phyloP scores from a whole-genome alignment of 139 green algal species.

The Nannochloris sp. region DNA sequence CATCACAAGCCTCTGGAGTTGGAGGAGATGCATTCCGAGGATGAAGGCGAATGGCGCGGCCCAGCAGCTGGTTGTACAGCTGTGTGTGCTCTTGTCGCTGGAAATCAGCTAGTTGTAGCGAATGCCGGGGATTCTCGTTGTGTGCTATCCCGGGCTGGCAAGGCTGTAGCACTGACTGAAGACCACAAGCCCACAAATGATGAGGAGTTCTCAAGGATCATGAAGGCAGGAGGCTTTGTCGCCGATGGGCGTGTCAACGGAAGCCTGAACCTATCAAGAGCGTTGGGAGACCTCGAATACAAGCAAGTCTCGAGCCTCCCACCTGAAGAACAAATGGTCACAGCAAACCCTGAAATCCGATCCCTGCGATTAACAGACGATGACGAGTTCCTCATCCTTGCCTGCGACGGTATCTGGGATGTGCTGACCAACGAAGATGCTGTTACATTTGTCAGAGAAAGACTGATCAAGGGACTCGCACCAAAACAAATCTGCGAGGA shows the following conservation, averaged over 20 bases:
- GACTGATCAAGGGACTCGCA: constrained; percentile 29
- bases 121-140: constrained; percentile 50
- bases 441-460: constrained; percentile 57
- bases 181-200: constrained; percentile 61
- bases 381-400: constrained; percentile 68
- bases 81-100: constrained; percentile 28
- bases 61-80: constrained; percentile 49
- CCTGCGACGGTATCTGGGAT: constrained; percentile 80
- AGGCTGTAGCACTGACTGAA: constrained; percentile 37
- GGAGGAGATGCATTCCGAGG: constrained; percentile 6
- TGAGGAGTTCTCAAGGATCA: constrained; percentile 43
- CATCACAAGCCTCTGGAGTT: constrained; percentile 7
- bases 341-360: constrained; percentile 52
- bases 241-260: constrained; percentile 68
- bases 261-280: constrained; percentile 66
- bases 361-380: constrained; percentile 25
- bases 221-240: constrained; percentile 53
- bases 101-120: constrained; percentile 34
- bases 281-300: constrained; percentile 74
- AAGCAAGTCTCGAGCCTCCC: constrained; percentile 44
- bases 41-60: constrained; percentile 17
- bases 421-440: constrained; percentile 60
- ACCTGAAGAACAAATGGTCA: constrained; percentile 55
- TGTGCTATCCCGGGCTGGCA: constrained; percentile 33
- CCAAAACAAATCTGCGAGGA: constrained; percentile 45